Evolutionary conservation across 106 monocot species (phyloP).

Genomic region (Acanthochlamys bracteata): DNA sequence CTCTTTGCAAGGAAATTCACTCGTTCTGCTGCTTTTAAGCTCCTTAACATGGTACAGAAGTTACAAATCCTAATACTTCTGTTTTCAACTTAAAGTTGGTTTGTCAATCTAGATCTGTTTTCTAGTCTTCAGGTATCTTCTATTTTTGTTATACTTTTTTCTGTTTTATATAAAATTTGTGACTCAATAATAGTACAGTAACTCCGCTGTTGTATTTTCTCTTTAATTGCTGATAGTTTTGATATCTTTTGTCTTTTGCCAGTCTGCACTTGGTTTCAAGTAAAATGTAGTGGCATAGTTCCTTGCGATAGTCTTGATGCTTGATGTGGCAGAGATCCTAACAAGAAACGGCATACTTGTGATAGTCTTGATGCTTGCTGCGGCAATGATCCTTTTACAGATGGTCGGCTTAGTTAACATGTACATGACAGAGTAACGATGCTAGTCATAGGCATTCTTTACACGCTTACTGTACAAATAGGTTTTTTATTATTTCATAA

Average conservation of each 20-base stretch:
- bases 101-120: background rate
- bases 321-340: no score
- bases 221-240: background rate
- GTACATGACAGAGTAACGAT: no score
- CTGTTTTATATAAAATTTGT: background rate
- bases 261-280: background rate
- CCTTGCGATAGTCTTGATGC: background rate
- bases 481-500: no score
- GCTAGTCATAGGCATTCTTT: no score
- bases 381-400: no score
- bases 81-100: background rate
- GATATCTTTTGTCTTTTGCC: background rate
- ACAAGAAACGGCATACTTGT: background rate
- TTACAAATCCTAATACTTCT: background rate
- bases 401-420: no score
- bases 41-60: slow-evolving; percentile 25
- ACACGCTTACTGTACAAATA: no score
- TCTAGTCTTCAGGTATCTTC: background rate
- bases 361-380: background rate
- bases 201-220: background rate
- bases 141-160: background rate
- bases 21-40: slow-evolving; percentile 23
- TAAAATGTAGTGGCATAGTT: background rate
- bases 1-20: slow-evolving; percentile 46
- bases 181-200: background rate